phyloP scores from a whole-genome alignment of 1,139 yeast genomes.

The Candida glucosophila region DNA sequence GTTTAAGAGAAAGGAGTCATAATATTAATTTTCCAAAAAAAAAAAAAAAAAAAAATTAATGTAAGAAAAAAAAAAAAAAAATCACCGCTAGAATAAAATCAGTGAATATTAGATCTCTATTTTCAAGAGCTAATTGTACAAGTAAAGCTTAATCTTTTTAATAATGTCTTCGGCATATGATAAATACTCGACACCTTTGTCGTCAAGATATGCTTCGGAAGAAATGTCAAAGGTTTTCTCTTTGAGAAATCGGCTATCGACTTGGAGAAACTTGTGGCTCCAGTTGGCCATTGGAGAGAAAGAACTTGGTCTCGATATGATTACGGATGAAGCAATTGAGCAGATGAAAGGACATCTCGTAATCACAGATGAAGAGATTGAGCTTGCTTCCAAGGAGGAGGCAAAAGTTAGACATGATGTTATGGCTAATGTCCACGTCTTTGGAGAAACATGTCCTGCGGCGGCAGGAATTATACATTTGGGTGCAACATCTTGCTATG shows the following conservation, averaged over 20 bases:
- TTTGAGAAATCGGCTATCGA: constrained; percentile 85
- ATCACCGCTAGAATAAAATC: too few species aligned
- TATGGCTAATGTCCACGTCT: constrained; percentile 97
- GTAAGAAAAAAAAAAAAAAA: too few species aligned
- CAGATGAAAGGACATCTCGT: constrained; percentile 71
- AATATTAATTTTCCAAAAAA: too few species aligned
- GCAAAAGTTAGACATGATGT: constrained; percentile 98
- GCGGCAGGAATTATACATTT: constrained; percentile 97
- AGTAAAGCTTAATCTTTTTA: too few species aligned
- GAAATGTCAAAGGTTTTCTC: constrained; percentile 95
- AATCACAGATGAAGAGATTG: constrained; percentile 90
- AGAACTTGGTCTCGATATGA: constrained; percentile 75
- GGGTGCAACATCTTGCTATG: constrained; percentile 97
- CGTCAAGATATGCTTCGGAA: constrained; percentile 94
- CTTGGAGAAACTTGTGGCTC: constrained; percentile 98
- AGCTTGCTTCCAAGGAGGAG: constrained; percentile 83
- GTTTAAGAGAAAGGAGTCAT: too few species aligned
- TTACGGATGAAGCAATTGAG: constrained; percentile 84
- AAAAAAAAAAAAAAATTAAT: too few species aligned
- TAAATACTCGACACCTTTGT: constrained; percentile 82
- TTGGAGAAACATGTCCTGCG: constrained; percentile 85
- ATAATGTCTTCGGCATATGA: constrained; percentile 51
- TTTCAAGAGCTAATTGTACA: too few species aligned
- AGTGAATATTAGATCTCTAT: too few species aligned
- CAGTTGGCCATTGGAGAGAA: constrained; percentile 94